phyloP scores from a whole-genome alignment of 176 grass and related monocot species.

The Echinochloa phyllopogon region DNA sequence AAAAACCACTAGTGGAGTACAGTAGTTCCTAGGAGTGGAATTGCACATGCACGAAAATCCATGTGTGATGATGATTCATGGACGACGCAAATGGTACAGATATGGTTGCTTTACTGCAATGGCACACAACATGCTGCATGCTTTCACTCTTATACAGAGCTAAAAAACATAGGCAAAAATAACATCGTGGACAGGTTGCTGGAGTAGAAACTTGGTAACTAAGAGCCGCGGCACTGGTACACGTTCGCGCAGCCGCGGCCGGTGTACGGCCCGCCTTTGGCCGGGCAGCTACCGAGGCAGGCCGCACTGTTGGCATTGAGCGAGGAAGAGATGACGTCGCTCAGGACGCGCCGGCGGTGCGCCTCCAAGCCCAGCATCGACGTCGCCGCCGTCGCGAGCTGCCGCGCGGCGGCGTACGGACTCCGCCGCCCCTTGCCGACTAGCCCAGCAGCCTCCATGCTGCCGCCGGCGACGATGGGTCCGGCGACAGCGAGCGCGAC shows the following conservation, averaged over 20 bases:
- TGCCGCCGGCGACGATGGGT: background rate
- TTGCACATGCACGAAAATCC: too few species aligned
- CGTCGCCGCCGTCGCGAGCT: background rate
- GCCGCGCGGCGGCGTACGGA: background rate
- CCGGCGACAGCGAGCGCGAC: conserved; percentile 1
- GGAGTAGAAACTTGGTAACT: too few species aligned
- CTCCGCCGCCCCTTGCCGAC: background rate
- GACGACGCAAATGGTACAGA: too few species aligned
- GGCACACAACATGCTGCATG: too few species aligned
- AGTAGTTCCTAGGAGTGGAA: too few species aligned
- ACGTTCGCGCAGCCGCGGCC: background rate
- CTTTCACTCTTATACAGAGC: too few species aligned
- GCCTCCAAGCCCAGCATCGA: conserved; percentile 13
- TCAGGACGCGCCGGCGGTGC: conserved; percentile 50
- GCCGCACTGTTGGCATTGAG: background rate
- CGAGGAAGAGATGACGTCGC: background rate
- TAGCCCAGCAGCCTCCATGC: background rate
- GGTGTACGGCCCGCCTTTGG: conserved; percentile 24
- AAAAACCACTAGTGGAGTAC: too few species aligned
- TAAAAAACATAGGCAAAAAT: too few species aligned
- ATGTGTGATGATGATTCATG: too few species aligned
- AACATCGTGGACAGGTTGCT: too few species aligned
- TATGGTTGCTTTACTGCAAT: too few species aligned
- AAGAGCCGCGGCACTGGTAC: too few species aligned
- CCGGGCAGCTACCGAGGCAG: conserved; percentile 25